Base-by-base conservation (phyloP, 2,329 filamentous ascomycete genomes). In the Myriosclerotinia curreyana region DNA sequence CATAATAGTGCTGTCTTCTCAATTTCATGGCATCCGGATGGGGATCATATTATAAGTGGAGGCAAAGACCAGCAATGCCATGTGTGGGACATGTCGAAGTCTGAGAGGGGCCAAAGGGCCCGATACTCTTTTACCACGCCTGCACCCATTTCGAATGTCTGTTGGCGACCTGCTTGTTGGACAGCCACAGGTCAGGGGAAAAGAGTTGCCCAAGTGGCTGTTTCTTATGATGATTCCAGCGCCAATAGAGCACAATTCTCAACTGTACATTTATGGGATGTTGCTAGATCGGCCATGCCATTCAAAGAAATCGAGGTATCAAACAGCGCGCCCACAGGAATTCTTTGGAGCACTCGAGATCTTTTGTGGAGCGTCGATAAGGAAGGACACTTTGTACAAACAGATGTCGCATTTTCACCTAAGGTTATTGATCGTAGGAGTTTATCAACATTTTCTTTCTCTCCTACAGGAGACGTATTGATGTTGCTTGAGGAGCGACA, bases 1-100 rank as follows among this genome's bases (percentile, higher is more conserved):
- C 86, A 88, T 70, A 83, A 86, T 53, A 85, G 82, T 67, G 78
- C 82, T 0, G 85, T 84, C 70, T 79, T 82, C 2, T 80, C 84
- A 0, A 83, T 88, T 51, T 81, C 84, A 3, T 90, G 87, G 87
- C 87, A 90, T 68, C 83, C 85, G 0, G 86, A 89, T 71, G 87
- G 86, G 17, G 79, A 82, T n/a, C 85, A 89, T 69, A 75, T 89
- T 14, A 80, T 86, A 56, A 89, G 85, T 67, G 85, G 82, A 5
- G 86, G 86, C 8, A 78, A 82, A 68, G 87, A 90, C 71, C 81
- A 80, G 65, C 83, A 82, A 61, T 83, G 86, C 48, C 80, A 86
- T 69, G 83, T 89, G 7, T 90, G 87, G 87, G 85, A 89, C 70
- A 75, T 89, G 64, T 83, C 83, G 6, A 79, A 77, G 60, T 80